phyloP scores from a whole-genome alignment of 768 basidiomycete species.

The Lenzites betulinus region DNA sequence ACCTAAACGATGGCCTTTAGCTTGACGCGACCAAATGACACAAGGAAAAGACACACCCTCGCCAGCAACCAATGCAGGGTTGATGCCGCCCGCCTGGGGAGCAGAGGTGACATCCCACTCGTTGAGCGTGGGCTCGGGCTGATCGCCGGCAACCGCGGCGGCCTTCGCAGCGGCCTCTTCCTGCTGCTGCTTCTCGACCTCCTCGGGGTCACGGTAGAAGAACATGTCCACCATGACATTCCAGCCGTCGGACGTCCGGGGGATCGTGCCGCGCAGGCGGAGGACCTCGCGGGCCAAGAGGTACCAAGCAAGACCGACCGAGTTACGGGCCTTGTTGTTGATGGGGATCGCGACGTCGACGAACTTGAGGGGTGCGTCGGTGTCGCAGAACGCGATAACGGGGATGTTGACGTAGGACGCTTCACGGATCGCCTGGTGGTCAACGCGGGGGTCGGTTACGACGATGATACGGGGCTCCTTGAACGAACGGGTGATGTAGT shows the following conservation, averaged over 20 bases:
- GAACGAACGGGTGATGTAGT: conserved; percentile 99
- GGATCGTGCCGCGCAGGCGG: conserved; percentile 91
- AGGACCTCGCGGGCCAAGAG: conserved; percentile 96
- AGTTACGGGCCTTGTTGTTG: conserved; percentile 99
- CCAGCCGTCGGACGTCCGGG: conserved; percentile 92
- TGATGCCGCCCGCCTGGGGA: conserved; percentile 68
- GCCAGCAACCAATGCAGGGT: conserved; percentile 70
- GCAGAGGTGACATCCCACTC: conserved; percentile 82
- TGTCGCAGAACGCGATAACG: conserved; percentile 98
- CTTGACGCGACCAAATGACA: background rate
- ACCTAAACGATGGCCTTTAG: conserved; percentile 38
- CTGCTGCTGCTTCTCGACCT: conserved; percentile 97
- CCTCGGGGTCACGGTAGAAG: conserved; percentile 99
- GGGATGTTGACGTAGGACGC: conserved; percentile 99
- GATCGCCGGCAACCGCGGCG: conserved; percentile 58
- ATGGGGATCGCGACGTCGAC: conserved; percentile 99
- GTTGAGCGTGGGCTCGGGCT: conserved; percentile 49
- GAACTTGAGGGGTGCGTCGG: conserved; percentile 95
- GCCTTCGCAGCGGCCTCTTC: conserved; percentile 89
- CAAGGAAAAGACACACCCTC: conserved; percentile 45
- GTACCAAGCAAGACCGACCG: conserved; percentile 98
- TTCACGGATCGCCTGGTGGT: conserved; percentile 99
- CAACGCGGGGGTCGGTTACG: conserved; percentile 98
- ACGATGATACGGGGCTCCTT: conserved; percentile 99
- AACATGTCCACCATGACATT: conserved; percentile 99